Percentiles rank a stretch among this genome's conserved stretches.
These are phyloP conservation scores for Aureobasidium sp. DNA, from an alignment of 2,329 filamentous ascomycete genomes.

Conservation along the genomic window DNA sequence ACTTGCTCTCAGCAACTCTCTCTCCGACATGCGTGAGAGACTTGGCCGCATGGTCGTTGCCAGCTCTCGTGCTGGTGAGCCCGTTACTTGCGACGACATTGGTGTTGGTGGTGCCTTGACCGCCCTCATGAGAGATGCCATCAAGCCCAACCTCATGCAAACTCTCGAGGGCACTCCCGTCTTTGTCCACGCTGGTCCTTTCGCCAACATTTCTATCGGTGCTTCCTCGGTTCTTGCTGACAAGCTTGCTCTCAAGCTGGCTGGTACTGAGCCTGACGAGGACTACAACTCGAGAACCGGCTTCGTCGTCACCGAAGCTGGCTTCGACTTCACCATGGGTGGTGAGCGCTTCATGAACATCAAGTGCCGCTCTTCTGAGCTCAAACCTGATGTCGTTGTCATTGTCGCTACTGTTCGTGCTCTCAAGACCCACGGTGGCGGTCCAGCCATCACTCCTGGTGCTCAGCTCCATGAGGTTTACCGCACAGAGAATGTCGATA, in stretches of 20 bases:
- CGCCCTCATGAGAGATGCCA: constrained; percentile 93
- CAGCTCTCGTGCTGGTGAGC: constrained; percentile 75
- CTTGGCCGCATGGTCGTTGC: constrained; percentile 94
- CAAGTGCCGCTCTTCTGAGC: constrained; percentile 91
- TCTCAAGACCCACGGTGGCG: constrained; percentile 93
- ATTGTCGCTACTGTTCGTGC: constrained; percentile 93
- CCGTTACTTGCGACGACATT: constrained; percentile 92
- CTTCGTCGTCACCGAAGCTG: constrained; percentile 93
- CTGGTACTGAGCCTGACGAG: constrained; percentile 88
- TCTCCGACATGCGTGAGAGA: constrained; percentile 84
- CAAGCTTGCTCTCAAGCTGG: constrained; percentile 90
- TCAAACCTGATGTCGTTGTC: constrained; percentile 87
- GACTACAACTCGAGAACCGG: constrained; percentile 74
- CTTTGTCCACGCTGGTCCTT: constrained; percentile 94
- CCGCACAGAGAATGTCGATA: constrained; percentile 85
- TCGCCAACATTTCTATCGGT: constrained; percentile 97
- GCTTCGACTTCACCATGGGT: constrained; percentile 99
- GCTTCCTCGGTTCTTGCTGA: constrained; percentile 94
- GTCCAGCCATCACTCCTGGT: constrained; percentile 85
- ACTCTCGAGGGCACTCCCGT: constrained; percentile 94
- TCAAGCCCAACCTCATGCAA: constrained; percentile 99
- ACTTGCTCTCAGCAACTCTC: constrained; percentile 80
- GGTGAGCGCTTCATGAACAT: constrained; percentile 99
- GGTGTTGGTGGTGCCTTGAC: constrained; percentile 87
- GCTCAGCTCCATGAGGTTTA: constrained; percentile 82